Evolutionary conservation across 106 monocot genomes (phyloP).

Genomic region (Phalaenopsis aphrodite): DNA sequence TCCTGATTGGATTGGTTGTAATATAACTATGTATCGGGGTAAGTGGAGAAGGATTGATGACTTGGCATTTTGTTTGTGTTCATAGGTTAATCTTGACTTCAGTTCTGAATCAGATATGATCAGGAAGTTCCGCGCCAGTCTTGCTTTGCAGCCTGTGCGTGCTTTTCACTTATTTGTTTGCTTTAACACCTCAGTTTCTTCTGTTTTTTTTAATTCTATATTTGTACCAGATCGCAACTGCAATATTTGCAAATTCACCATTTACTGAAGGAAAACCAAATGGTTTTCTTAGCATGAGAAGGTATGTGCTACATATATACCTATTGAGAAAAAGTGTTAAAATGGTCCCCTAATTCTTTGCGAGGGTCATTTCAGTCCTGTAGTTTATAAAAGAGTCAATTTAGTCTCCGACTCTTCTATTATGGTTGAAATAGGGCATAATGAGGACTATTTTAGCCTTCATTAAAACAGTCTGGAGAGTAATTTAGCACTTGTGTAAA

Average conservation of each 20-base stretch:
- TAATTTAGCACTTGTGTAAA: too few species aligned
- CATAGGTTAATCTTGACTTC: slow-evolving; percentile 96
- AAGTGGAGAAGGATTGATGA: not conserved
- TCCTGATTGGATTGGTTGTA: not conserved
- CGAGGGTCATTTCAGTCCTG: too few species aligned
- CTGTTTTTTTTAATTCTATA: not conserved
- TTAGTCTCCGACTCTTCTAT: too few species aligned
- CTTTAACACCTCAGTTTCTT: not conserved
- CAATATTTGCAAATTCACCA: slow-evolving; percentile 98
- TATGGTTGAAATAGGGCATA: too few species aligned
- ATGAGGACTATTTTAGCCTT: too few species aligned
- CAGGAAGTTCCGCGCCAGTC: slow-evolving; percentile 86
- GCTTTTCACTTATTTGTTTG: not conserved
- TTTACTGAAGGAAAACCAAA: slow-evolving; percentile 98
- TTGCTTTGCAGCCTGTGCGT: slow-evolving; percentile 93
- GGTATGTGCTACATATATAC: slow-evolving; percentile 30
- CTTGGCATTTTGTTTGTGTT: not conserved
- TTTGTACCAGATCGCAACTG: slow-evolving; percentile 80
- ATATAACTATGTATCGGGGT: not conserved
- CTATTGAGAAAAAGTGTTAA: not conserved
- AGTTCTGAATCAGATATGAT: slow-evolving; percentile 97
- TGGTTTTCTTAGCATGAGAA: slow-evolving; percentile 94
- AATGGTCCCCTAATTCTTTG: too few species aligned
- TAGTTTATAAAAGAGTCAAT: too few species aligned
- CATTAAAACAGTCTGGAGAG: too few species aligned